Conservation (phyloP, 495 filamentous ascomycete genomes). For the Aspergillus hancockii region DNA sequence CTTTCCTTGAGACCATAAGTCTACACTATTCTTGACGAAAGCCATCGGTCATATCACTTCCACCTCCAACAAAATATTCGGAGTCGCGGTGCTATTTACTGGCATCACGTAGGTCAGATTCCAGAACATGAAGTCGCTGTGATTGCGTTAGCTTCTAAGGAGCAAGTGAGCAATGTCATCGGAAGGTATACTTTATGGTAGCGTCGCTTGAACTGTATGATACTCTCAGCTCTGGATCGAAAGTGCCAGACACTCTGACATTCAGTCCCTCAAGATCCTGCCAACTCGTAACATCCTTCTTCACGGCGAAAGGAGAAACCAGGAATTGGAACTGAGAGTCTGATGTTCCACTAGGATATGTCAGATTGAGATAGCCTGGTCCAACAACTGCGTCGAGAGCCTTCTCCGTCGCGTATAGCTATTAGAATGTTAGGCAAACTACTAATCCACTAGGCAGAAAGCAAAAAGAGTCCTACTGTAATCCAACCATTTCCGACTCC, state of each 20-base stretch:
- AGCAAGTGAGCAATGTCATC: conserved; percentile 13
- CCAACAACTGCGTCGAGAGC: conserved; percentile 33
- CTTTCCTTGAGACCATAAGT: not conserved
- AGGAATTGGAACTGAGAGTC: conserved; percentile 16
- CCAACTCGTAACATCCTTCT: conserved; percentile 26
- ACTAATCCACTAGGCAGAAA: not conserved
- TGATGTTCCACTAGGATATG: conserved; percentile 34
- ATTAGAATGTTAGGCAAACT: not conserved
- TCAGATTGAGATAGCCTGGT: conserved; percentile 32
- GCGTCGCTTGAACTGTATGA: conserved; percentile 16
- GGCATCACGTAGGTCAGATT: conserved; percentile 39
- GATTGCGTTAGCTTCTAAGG: conserved; percentile 3
- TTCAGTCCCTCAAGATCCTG: conserved; percentile 29
- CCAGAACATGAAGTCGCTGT: conserved; percentile 38
- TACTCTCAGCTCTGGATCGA: conserved; percentile 12
- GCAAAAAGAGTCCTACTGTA: not conserved
- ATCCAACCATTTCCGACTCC: conserved; percentile 20
- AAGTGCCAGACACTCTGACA: conserved; percentile 16
- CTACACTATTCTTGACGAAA: not conserved
- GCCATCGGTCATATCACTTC: conserved; percentile 9
- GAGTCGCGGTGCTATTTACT: conserved; percentile 22
- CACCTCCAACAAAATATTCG: conserved; percentile 30
- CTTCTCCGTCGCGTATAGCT: conserved; percentile 33
- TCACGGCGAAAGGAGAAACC: conserved; percentile 19
- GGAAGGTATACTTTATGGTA: conserved; percentile 17